Evolutionary conservation across 192 early-diverging fungal genomes (phyloP), one percentile per base, ranked within the genome.

Genomic region (Endogone sp.): DNA sequence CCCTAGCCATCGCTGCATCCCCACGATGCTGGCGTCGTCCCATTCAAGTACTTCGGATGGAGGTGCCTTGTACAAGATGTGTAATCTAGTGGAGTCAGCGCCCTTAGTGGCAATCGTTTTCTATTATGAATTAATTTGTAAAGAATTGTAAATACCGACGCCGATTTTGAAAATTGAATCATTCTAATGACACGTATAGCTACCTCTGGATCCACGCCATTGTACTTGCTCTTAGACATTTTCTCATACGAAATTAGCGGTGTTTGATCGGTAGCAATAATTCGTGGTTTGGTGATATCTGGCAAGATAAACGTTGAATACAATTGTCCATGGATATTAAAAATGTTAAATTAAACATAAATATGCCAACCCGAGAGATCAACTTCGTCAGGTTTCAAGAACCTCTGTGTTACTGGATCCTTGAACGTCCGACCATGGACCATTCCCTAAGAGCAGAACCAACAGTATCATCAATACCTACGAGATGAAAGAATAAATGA

Each of bases 221-320:
- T 98, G 73, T 89, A 90, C 80, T 98, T 98, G 55, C 93, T 94
- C 76, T 97, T 98, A 68, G 92, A 94, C 96, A 98, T 98, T 70
- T 98, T 98, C 72, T 98, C 96, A 70, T 83, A 93, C 28, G 88
- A 82, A 25, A 86, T 73, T 4, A 74, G 65, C 0, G 92, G 85
- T 10, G 62, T 23, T 58, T 84, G 61, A 62, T 90, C 90, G 4
- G 90, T 92, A 4, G 75, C 72, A n/a, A 74, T 81, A 21, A 94
- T 82, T 25, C 82, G 79, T 2, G 90, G 88, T 2, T 78, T 68
- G 8, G 28, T 56, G 30, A 76, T 65, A 65, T 83, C 78, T 70
- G 66, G n/a, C n/a, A n/a, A n/a, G n/a, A n/a, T n/a, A n/a, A n/a
- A n/a, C n/a, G n/a, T n/a, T 56, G 9, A 49, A 60, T 49, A 11